phyloP scores from a whole-genome alignment of 768 basidiomycete species.

The Leccinum uliginosum region DNA sequence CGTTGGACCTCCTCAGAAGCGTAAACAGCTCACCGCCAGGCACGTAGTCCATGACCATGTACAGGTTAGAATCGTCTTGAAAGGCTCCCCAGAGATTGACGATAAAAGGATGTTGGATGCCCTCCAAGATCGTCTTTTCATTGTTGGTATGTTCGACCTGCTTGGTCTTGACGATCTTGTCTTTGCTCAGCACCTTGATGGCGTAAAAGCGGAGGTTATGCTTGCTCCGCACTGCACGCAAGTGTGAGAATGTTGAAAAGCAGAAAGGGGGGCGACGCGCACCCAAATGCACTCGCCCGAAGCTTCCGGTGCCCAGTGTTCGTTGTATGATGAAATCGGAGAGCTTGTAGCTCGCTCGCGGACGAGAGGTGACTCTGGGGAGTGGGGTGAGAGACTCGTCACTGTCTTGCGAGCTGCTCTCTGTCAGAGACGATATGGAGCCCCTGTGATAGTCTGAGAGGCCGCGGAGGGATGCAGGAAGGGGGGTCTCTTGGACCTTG shows the following conservation, averaged over 20 bases:
- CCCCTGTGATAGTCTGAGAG: constrained; percentile 52
- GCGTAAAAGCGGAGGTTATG: constrained; percentile 96
- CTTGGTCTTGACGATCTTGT: constrained; percentile 87
- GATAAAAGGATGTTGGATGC: constrained; percentile 88
- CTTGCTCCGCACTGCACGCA: constrained; percentile 69
- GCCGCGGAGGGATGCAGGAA: constrained; percentile 20
- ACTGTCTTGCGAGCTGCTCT: constrained; percentile 41
- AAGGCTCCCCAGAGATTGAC: constrained; percentile 96
- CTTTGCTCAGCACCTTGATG: constrained; percentile 91
- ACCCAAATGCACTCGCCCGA: constrained; percentile 95
- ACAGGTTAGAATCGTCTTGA: constrained; percentile 88
- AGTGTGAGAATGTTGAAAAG: constrained; percentile 1
- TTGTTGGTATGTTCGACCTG: constrained; percentile 98
- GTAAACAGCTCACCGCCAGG: constrained; percentile 97
- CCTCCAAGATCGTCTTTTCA: constrained; percentile 82
- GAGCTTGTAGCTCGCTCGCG: constrained; percentile 67
- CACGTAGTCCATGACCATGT: constrained; percentile 98
- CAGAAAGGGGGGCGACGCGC: not conserved
- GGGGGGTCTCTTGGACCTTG: constrained; percentile 9
- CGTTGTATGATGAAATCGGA: constrained; percentile 77
- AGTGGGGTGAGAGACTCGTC: constrained; percentile 32
- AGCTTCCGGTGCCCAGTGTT: constrained; percentile 91
- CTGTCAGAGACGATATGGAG: constrained; percentile 62
- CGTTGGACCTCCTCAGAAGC: constrained; percentile 84
- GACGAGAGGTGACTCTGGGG: constrained; percentile 39